Evolutionary conservation across 192 early-diverging fungal genomes (phyloP), one percentile per base, ranked within the genome.

Genomic region (Coemansia sp.): DNA sequence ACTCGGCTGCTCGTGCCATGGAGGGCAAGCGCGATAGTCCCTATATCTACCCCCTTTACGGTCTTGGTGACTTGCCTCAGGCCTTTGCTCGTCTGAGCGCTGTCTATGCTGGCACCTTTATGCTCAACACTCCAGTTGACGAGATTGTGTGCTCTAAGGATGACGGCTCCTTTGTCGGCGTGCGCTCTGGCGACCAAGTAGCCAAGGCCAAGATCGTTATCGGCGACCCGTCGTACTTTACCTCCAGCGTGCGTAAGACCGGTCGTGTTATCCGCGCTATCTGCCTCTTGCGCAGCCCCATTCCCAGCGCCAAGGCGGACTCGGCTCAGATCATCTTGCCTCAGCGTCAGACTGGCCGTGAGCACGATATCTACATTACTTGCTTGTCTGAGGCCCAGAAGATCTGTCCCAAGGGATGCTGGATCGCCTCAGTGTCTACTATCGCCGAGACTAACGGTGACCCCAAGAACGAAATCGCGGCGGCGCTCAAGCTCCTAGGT

Each of bases 51-150:
- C 98, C 97, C 66, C 85, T 95, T 68, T 97, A 97, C 68, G 98
- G 98, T 55, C 87, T 99, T 59, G 97, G 97, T 64, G 98, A 99
- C 72, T 82, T 99, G 36, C 97, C 98, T 46, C 98, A 99, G 85
- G 90, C 93, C 32, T 99, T 99, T 87, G 96, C 98, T 64, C 87
- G 95, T 60, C 83, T 99, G 72, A 93, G 91, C 79, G 98, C 98
- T 41, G 94, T 99, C 67, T 99, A 98, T 70, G 96, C 97, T 17
- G 98, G 97, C 70, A 99, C 98, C 19, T 99, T 98, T 85, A 99
- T 99, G 98, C 87, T 99, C 37, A 90, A 89, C 76, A 95, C 94
- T 75, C 86, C 88, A 57, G 89, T 96, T 38, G 95, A 98, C 55
- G 94, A 97, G 80, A 87, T 99, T 61, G 86, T 97, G 50, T 45